Conservation (phyloP, 2,329 filamentous ascomycete genomes). For the Aphanocladium album region DNA sequence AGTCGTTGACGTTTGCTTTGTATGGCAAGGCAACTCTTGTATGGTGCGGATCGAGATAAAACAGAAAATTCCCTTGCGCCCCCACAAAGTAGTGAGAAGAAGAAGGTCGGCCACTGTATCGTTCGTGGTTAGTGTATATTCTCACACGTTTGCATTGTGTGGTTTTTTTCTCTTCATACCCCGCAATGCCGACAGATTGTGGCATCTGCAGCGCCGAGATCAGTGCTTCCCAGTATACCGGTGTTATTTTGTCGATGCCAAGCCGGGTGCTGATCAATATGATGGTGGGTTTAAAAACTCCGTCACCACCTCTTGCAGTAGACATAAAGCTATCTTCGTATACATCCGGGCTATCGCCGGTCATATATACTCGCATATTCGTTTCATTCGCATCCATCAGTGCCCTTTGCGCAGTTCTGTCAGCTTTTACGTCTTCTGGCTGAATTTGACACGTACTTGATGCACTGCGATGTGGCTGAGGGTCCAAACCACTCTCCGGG, state of each 20-base stretch:
- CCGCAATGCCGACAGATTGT: constrained; percentile 94
- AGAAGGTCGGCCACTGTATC: constrained; percentile 74
- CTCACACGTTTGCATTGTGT: constrained; percentile 2
- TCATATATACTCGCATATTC: constrained; percentile 76
- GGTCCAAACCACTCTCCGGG: constrained; percentile 98
- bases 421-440: background rate
- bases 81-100: constrained; percentile 67
- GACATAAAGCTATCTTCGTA: constrained; percentile 85
- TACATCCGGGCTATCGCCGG: constrained; percentile 84
- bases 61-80: constrained; percentile 67
- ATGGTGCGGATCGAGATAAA: constrained; percentile 92
- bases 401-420: constrained; percentile 48
- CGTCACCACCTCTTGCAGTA: constrained; percentile 63
- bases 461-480: constrained; percentile 91
- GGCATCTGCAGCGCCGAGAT: constrained; percentile 78
- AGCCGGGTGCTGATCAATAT: constrained; percentile 84
- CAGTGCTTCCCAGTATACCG: constrained; percentile 92
- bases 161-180: constrained; percentile 47
- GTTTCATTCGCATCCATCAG: constrained; percentile 63
- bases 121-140: background rate
- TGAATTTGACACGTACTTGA: constrained; percentile 59
- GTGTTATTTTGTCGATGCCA: constrained; percentile 90
- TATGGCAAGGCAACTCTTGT: constrained; percentile 71
- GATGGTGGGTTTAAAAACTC: constrained; percentile 73
- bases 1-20: constrained; percentile 49